Base-by-base conservation (phyloP, 2,329 filamentous ascomycete genomes). In the Cercospora brassicicola region DNA sequence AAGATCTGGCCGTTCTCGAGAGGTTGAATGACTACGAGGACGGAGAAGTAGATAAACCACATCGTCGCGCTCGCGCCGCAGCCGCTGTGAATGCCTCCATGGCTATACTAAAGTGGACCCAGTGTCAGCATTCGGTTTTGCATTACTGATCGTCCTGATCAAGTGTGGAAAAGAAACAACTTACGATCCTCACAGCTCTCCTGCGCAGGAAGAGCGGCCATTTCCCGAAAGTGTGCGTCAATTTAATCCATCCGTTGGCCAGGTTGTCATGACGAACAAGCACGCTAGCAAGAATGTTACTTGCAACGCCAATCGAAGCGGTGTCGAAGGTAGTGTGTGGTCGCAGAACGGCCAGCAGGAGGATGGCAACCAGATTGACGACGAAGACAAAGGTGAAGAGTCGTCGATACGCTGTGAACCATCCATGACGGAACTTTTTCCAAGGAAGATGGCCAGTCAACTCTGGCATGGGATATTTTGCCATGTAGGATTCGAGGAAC, bases 11-110 rank as follows among this genome's bases (percentile, higher is more conserved):
- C 28, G 15, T 57, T 8, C 26, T 30, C 6, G 23, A 81, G 73
- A 18, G 48, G 59, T 9, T 67, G 60, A 20, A 71, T 45, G 51
- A 69, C 65, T 30, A 80, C 60, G 4, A 80, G 53, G 0, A 74
- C 73, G 4, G 78, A 78, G 67, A 83, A 80, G n/a, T 78, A 69
- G 9, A 81, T 72, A 74, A 81, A 84, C 83, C 83, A 85, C 10
- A 77, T 51, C 10, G 78, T 72, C 1, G 79, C 79, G 60, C 79
- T 77, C 4, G 78, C 71, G 4, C 76, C 79, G 59, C 76, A 76
- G 3, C 78, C 78, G 5, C 77, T 78, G 68, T 82, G 81, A 1
- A 81, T 72, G 10, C 81, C 80, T 18, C 81, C 81, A 33, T 80
- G 76, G 45, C 77, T 77, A 71, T 81, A 82, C 15, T 57, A 28